A percentile compares a stretch with the other conserved stretches of the same genome.
phyloP scores from a whole-genome alignment of 2,329 filamentous ascomycete genomes.

The Hymenoscyphus scutula region DNA sequence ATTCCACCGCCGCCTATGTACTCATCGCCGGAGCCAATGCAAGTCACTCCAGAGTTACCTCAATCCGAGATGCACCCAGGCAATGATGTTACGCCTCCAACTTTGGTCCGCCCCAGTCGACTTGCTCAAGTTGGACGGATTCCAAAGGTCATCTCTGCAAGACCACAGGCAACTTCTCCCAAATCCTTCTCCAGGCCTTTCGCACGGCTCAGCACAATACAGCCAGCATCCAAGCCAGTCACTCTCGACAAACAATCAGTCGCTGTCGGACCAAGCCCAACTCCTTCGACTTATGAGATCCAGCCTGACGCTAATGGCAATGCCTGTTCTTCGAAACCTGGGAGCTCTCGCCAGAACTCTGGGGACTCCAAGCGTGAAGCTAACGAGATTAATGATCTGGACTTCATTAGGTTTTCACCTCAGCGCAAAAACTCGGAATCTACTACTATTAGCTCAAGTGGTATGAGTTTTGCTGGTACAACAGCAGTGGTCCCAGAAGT shows the following conservation, averaged over 20 bases:
- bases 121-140: slow-evolving; percentile 84
- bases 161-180: slow-evolving; percentile 64
- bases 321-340: background rate
- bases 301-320: background rate
- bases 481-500: slow-evolving; percentile 65
- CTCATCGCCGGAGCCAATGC: slow-evolving; percentile 28
- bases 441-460: slow-evolving; percentile 59
- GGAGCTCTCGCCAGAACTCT: slow-evolving; percentile 21
- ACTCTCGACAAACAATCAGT: slow-evolving; percentile 42
- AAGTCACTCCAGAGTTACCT: slow-evolving; percentile 22
- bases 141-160: slow-evolving; percentile 72
- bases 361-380: slow-evolving; percentile 25
- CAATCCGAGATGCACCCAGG: slow-evolving; percentile 29
- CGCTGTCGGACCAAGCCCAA: slow-evolving; percentile 47
- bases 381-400: slow-evolving; percentile 37
- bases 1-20: slow-evolving; percentile 16
- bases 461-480: slow-evolving; percentile 54
- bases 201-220: slow-evolving; percentile 51
- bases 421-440: slow-evolving; percentile 66
- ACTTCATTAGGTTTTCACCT: slow-evolving; percentile 74
- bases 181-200: slow-evolving; percentile 88
- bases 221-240: slow-evolving; percentile 33
- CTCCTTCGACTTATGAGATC: slow-evolving; percentile 27
- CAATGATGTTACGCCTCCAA: slow-evolving; percentile 9
- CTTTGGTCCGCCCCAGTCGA: slow-evolving; percentile 43